Evolutionary conservation across 2,329 filamentous ascomycete genomes (phyloP).

Genomic region (Volutella citrinella): DNA sequence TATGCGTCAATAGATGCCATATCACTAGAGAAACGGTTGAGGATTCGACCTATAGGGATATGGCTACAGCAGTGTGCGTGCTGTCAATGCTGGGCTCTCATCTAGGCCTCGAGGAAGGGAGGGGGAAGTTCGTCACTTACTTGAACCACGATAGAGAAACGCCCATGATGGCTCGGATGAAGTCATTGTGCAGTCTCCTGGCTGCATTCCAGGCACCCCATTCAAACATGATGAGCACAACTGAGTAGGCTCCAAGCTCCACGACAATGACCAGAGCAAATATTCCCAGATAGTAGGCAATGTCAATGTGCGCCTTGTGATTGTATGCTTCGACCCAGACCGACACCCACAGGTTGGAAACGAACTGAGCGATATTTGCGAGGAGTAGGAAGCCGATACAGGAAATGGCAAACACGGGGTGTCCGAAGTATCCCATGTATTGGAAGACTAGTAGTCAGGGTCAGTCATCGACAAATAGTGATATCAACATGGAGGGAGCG

Average conservation of each 20-base stretch:
- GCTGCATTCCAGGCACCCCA: constrained; percentile 57
- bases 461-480: neutral
- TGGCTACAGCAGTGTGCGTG: no score
- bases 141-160: constrained; percentile 58
- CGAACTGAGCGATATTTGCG: constrained; percentile 40
- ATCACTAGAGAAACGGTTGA: constrained; percentile 56
- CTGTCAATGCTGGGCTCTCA: no score
- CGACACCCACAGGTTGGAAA: constrained; percentile 46
- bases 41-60: constrained; percentile 49
- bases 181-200: constrained; percentile 47
- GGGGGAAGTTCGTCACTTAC: no score
- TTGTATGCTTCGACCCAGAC: constrained; percentile 53
- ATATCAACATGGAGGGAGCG: constrained; percentile 2
- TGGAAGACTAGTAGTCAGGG: constrained; percentile 37
- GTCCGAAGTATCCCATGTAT: constrained; percentile 51
- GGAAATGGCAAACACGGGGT: constrained; percentile 38
- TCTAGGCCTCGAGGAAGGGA: no score
- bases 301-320: constrained; percentile 39
- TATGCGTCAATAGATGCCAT: constrained; percentile 53
- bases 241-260: constrained; percentile 40
- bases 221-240: constrained; percentile 47
- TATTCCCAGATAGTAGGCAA: constrained; percentile 51
- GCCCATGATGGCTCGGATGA: constrained; percentile 50
- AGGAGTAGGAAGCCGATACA: constrained; percentile 39
- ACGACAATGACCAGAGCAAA: constrained; percentile 45